phyloP scores from a whole-genome alignment of 2,329 filamentous ascomycete genomes.

The Microdochium bolleyi region DNA sequence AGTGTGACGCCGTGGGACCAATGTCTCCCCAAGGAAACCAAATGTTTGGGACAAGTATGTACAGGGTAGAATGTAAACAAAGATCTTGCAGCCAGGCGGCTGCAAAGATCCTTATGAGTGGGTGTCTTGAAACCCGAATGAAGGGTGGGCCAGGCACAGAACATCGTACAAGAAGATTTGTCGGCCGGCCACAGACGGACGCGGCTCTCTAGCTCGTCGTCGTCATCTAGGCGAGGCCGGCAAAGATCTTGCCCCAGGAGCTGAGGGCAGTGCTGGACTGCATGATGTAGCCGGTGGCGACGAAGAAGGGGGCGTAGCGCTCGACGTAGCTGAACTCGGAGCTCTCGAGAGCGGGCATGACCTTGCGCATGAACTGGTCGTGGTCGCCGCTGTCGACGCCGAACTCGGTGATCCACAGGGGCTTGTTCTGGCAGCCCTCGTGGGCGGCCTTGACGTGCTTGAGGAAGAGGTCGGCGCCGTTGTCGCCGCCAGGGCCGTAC shows the following conservation, averaged over 20 bases:
- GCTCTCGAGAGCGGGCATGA: constrained; percentile 39
- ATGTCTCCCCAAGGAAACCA: too few relatives aligned
- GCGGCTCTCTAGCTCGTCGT: not conserved
- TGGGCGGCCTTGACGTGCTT: constrained; percentile 40
- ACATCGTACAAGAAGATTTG: constrained; percentile 10
- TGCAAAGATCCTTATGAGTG: too few relatives aligned
- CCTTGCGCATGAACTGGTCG: constrained; percentile 38
- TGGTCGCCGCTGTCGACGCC: constrained; percentile 38
- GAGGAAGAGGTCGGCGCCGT: constrained; percentile 43
- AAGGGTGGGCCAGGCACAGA: constrained; percentile 3
- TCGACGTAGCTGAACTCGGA: constrained; percentile 39
- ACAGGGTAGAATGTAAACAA: too few relatives aligned
- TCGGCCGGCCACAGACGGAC: not conserved
- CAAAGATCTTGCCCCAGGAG: constrained; percentile 40
- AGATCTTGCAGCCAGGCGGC: too few relatives aligned
- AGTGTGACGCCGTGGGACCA: too few relatives aligned
- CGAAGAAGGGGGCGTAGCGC: constrained; percentile 52
- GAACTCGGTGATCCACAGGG: constrained; percentile 60
- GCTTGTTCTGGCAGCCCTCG: constrained; percentile 35
- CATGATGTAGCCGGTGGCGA: constrained; percentile 32
- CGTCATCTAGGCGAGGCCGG: constrained; percentile 13
- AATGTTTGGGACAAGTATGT: too few relatives aligned
- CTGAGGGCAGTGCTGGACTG: constrained; percentile 28
- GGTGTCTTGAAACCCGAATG: constrained; percentile 5
- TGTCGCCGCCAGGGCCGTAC: constrained; percentile 41